A percentile compares a stretch with the other conserved stretches of the same genome.
These are phyloP conservation scores for Kodamaea alishanica DNA, from an alignment of 1,139 yeast species.

Conservation along the genomic window DNA sequence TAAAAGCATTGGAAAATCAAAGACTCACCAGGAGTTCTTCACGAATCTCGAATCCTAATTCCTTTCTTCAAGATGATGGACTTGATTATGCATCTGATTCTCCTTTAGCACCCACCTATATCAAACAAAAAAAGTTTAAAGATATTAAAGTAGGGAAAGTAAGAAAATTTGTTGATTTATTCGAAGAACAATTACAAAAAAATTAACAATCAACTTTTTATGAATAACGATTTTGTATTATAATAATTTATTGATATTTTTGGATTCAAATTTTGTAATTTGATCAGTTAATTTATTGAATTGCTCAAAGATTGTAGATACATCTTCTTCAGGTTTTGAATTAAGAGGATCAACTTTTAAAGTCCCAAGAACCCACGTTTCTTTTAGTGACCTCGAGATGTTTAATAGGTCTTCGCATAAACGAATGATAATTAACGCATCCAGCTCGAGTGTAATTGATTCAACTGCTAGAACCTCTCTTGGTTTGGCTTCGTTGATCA, in stretches of 20 bases:
- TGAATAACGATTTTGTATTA: slow-evolving; percentile 3
- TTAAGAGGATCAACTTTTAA: slow-evolving; percentile 30
- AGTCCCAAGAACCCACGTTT: slow-evolving; percentile 57
- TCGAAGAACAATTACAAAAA: slow-evolving; percentile 36
- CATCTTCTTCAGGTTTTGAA: slow-evolving; percentile 19
- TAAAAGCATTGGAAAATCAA: neutral
- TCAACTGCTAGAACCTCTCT: slow-evolving; percentile 53
- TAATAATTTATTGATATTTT: neutral
- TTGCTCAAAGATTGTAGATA: slow-evolving; percentile 30
- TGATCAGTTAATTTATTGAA: slow-evolving; percentile 41
- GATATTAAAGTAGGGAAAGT: slow-evolving; percentile 49
- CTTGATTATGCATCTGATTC: slow-evolving; percentile 15
- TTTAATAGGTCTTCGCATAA: slow-evolving; percentile 51
- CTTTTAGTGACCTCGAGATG: slow-evolving; percentile 48
- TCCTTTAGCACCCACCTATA: slow-evolving; percentile 35
- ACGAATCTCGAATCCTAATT: slow-evolving; percentile 1
- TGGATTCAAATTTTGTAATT: slow-evolving; percentile 27
- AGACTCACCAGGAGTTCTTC: neutral
- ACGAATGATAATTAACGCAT: slow-evolving; percentile 49
- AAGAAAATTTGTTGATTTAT: slow-evolving; percentile 44
- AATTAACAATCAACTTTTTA: slow-evolving; percentile 2
- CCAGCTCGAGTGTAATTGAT: slow-evolving; percentile 52
- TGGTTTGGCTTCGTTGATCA: slow-evolving; percentile 44
- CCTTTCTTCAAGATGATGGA: slow-evolving; percentile 2
- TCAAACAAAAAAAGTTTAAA: slow-evolving; percentile 43